phyloP scores from a whole-genome alignment of 495 filamentous ascomycete genomes.

The Aspergillus indologenus region DNA sequence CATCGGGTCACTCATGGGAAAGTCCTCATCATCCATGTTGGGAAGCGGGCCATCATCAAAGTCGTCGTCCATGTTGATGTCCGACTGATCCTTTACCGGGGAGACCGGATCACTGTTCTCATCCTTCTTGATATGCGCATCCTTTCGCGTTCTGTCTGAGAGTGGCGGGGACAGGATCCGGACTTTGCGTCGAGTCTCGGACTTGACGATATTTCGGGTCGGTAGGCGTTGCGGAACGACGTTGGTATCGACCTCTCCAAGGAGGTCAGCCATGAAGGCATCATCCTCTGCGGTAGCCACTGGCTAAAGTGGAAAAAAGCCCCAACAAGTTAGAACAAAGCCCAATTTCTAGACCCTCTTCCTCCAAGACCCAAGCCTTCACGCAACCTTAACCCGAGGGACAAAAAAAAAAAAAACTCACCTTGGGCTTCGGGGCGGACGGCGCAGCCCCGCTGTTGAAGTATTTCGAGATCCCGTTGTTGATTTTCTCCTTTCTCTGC shows the following conservation, averaged over 20 bases:
- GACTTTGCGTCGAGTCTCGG: constrained; percentile 69
- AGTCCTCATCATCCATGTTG: constrained; percentile 55
- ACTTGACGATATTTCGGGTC: constrained; percentile 63
- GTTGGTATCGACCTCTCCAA: constrained; percentile 87
- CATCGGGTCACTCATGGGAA: constrained; percentile 78
- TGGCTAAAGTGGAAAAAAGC: constrained; percentile 21
- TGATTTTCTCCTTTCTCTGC: constrained; percentile 78
- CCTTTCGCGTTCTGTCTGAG: constrained; percentile 43
- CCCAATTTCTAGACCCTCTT: too few species aligned
- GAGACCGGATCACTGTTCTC: constrained; percentile 40
- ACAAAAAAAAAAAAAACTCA: constrained; percentile 28
- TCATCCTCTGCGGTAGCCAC: constrained; percentile 76
- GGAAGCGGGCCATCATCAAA: constrained; percentile 60
- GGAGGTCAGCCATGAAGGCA: constrained; percentile 76
- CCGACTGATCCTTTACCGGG: constrained; percentile 33
- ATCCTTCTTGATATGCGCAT: constrained; percentile 43
- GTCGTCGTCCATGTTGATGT: constrained; percentile 43
- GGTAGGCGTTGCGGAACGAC: constrained; percentile 55
- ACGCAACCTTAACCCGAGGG: too few species aligned
- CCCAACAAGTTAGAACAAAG: too few species aligned
- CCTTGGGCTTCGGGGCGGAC: constrained; percentile 75
- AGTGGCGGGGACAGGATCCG: constrained; percentile 75
- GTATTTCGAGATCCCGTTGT: constrained; percentile 89
- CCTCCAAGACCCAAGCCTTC: too few species aligned
- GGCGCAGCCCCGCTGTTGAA: constrained; percentile 73